phyloP scores from a whole-genome alignment of 345 rosid species.

The Dipteronia dyeriana region DNA sequence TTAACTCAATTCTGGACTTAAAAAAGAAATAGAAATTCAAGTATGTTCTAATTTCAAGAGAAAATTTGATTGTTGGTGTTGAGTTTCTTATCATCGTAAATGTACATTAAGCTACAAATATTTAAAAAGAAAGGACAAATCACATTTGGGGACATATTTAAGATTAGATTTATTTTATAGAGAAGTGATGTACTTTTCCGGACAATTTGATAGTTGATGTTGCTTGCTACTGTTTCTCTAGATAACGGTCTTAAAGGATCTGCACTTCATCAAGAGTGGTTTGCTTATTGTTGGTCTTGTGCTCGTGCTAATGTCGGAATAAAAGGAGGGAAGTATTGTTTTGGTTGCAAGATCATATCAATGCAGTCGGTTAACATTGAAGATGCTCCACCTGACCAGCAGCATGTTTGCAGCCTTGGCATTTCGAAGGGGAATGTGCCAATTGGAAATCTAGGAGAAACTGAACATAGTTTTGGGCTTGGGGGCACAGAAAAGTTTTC shows the following conservation, averaged over 20 bases:
- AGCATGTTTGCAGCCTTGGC: constrained; percentile 38
- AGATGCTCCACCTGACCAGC: constrained; percentile 34
- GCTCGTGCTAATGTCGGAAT: constrained; percentile 37
- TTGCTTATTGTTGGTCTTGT: constrained; percentile 52
- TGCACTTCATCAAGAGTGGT: constrained; percentile 31
- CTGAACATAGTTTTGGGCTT: constrained; percentile 33
- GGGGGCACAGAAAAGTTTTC: constrained; percentile 43
- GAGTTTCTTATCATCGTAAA: neutral
- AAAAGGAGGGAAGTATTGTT: constrained; percentile 37
- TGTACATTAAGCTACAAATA: neutral
- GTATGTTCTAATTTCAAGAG: neutral
- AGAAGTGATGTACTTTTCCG: neutral
- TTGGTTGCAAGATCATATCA: constrained; percentile 30
- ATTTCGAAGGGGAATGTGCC: constrained; percentile 32
- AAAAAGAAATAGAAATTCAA: neutral
- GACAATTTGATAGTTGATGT: neutral
- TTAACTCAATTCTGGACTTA: neutral
- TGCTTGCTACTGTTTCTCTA: neutral
- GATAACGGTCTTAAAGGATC: constrained; percentile 37
- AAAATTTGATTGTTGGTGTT: neutral
- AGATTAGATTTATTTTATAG: neutral
- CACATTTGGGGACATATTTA: neutral
- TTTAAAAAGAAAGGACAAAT: neutral
- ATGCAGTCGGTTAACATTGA: constrained; percentile 33
- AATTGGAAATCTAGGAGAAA: constrained; percentile 39